Percentiles rank a stretch among this genome's conserved stretches.
Evolutionary conservation across 176 grass and related monocot species (phyloP).

Genomic region (Triticum urartu): DNA sequence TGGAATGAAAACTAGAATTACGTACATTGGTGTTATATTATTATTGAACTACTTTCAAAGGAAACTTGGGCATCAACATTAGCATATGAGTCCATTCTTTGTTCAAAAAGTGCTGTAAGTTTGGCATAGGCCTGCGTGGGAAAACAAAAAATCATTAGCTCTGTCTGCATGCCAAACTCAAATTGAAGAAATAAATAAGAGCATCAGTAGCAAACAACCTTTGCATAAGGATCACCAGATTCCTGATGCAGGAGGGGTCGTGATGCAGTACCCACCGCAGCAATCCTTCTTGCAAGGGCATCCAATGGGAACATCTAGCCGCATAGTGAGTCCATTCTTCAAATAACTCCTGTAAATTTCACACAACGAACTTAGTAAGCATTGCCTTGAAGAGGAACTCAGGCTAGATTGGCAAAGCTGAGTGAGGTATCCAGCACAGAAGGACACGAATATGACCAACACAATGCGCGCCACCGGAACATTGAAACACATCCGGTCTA

Average conservation of each 20-base stretch:
- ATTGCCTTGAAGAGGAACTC: constrained; percentile 30
- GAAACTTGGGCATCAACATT: constrained; percentile 85
- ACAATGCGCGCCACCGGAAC: no score
- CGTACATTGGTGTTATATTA: background rate
- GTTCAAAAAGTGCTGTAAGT: constrained; percentile 21
- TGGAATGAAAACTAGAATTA: constrained; percentile 1
- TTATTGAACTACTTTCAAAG: constrained; percentile 61
- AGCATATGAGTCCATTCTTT: constrained; percentile 70
- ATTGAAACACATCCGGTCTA: no score
- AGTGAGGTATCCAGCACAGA: no score
- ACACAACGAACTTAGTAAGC: background rate
- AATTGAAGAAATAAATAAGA: constrained; percentile 9
- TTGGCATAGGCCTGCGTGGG: constrained; percentile 62
- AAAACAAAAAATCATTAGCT: constrained; percentile 33
- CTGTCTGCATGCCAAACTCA: background rate
- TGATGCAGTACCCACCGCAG: constrained; percentile 70
- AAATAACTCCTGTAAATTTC: constrained; percentile 71
- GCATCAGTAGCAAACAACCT: constrained; percentile 47
- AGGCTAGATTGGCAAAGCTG: background rate
- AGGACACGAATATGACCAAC: no score
- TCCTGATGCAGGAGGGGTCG: constrained; percentile 62
- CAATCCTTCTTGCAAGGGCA: constrained; percentile 72
- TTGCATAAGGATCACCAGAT: constrained; percentile 36
- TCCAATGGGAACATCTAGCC: constrained; percentile 86
- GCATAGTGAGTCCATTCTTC: constrained; percentile 70